These are phyloP conservation scores for Blastobotrys serpentis DNA, from an alignment of 1,139 yeast species.

Conservation along the genomic window DNA sequence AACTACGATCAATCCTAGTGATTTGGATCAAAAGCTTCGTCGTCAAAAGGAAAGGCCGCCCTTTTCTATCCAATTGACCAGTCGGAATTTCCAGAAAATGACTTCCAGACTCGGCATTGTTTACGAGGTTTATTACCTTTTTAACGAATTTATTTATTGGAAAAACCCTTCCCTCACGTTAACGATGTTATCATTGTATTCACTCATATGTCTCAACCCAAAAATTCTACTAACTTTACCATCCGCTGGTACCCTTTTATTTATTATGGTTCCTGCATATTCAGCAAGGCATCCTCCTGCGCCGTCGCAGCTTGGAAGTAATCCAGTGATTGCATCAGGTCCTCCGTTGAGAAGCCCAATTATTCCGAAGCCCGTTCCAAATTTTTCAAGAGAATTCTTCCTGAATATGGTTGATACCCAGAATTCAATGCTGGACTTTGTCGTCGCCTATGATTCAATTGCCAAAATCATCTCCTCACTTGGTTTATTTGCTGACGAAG, in stretches of 20 bases:
- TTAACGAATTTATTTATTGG: constrained; percentile 68
- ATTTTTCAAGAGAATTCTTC: constrained; percentile 73
- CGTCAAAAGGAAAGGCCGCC: constrained; percentile 64
- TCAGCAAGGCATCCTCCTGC: constrained; percentile 45
- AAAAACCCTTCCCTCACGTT: constrained; percentile 59
- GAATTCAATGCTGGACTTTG: constrained; percentile 73
- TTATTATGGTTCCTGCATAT: constrained; percentile 70
- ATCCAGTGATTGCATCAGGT: constrained; percentile 58
- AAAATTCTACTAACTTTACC: constrained; percentile 55
- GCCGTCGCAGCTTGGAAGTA: constrained; percentile 35
- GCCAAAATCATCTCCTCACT: constrained; percentile 53
- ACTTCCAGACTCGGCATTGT: constrained; percentile 57
- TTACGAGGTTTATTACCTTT: constrained; percentile 44
- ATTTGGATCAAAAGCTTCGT: constrained; percentile 38
- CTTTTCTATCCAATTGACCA: constrained; percentile 66
- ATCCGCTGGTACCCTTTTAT: constrained; percentile 50
- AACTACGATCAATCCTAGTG: constrained; percentile 39
- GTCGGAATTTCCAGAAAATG: constrained; percentile 64
- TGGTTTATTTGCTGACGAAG: constrained; percentile 62
- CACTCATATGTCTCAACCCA: constrained; percentile 66
- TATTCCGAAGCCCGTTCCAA: constrained; percentile 73
- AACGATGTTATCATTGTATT: constrained; percentile 53
- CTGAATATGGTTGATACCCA: constrained; percentile 81
- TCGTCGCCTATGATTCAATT: constrained; percentile 59
- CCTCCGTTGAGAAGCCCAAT: constrained; percentile 50